Base-by-base conservation (phyloP, 108 stramenopile species). In the Discostella pseudostelligera region DNA sequence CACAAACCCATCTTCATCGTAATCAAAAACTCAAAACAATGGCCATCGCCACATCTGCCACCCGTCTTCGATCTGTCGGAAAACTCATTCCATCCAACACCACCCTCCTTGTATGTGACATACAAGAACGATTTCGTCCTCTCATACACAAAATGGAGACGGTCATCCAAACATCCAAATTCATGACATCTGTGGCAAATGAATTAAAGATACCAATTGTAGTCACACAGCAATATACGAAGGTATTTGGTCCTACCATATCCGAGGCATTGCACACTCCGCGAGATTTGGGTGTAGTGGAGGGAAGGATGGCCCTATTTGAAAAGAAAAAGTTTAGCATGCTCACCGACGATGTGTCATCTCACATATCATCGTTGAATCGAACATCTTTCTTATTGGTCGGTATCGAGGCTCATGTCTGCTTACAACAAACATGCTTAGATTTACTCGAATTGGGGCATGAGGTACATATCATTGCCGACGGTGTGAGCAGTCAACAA, bases 391-490 rank as follows among this genome's bases (percentile, higher is more conserved):
- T 79, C 63, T 63, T 99, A 16, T 58, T 99, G 20, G 90, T 96
- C 10, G 99, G 99, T 1, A 97, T 99, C 65, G 99, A 99, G 76
- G 89, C 97, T 17, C 96, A 97, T 62, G 96, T 97, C 9, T 97
- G 97, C 70, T 83, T 97, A 8, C 95, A 93, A 57, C 94, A 96
- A 72, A 97, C 95, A 3, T 77, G 78, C 29, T 61, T 97, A 45
- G 95, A 97, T 78, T 75, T 97, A 12, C 67, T 97, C 36, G 92
- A 90, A 46, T 63, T 77, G 39, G 93, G 87, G 8, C 80, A 81
- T 19, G 85, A 94, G 35, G 97, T 97, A 1, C 97, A 97, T 77
- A 46, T 97, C 8, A 84, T 95, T 68, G 80, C 72, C 16, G 97
- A 97, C 65, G 95, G 80, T 9, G 85, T 90, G n/a, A 89, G 87